A percentile compares a stretch with the other conserved stretches of the same genome.
phyloP scores from a whole-genome alignment of 257 asterid species.

The Solanum tacnaense region DNA sequence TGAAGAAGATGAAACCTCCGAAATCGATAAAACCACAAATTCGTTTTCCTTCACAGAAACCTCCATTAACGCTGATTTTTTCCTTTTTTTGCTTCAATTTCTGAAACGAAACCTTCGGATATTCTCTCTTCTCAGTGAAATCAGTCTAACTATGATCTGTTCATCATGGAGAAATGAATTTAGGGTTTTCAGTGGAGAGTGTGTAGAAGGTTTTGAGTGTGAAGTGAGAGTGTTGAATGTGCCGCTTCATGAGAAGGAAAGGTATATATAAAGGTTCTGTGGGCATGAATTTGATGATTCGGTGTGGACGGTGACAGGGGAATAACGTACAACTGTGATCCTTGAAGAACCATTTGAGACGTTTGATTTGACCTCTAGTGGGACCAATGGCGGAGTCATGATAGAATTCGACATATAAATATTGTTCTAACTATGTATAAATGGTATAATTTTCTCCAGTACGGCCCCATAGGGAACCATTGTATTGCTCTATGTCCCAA shows the following conservation, averaged over 20 bases:
- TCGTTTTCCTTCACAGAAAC: conserved; percentile 36
- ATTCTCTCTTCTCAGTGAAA: not conserved
- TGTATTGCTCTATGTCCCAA: not conserved
- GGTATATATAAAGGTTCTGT: not conserved
- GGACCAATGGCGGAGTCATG: not conserved
- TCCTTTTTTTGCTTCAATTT: not conserved
- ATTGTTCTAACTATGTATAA: no score
- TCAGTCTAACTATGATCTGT: not conserved
- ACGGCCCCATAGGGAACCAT: no score
- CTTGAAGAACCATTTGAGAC: not conserved
- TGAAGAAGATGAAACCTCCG: conserved; percentile 60
- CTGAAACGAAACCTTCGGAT: not conserved
- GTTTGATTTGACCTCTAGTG: not conserved
- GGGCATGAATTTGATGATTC: not conserved
- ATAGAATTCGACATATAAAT: no score
- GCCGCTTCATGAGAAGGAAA: not conserved
- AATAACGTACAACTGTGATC: not conserved
- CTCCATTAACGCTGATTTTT: not conserved
- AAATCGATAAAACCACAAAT: conserved; percentile 57
- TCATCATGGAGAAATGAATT: not conserved
- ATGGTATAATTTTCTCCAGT: no score
- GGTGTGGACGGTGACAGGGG: not conserved
- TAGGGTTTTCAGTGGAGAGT: not conserved
- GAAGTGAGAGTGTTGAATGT: not conserved
- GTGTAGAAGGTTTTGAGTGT: not conserved